Base-by-base conservation (phyloP, 345 rosid species). In the Erysimum cheiranthoides region DNA sequence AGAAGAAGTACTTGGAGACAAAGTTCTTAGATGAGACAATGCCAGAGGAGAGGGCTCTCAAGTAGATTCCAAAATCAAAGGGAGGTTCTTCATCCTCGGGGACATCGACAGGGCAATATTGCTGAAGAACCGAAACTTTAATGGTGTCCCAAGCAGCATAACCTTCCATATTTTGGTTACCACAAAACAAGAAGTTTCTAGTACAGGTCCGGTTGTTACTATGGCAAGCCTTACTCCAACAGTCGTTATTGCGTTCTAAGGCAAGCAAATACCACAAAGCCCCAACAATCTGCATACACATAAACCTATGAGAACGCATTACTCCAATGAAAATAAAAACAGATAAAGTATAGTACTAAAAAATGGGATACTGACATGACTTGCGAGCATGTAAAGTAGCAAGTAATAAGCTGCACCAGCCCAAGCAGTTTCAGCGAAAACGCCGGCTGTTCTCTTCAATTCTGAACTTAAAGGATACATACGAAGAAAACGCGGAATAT, bases 371-470 rank as follows among this genome's bases (percentile, higher is more conserved):
- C 96, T 92, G 69, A 92, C 99, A 85, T 95, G 99, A 85, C 99
- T 95, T 30, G 96, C 96, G 60, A 95, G 98, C 97, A 95, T 90
- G 87, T 92, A 95, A 34, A 92, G 71, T 8, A 95, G 88, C 82
- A 95, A 77, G 84, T 95, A 92, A 73, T 82, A 92, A 35, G 90
- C 99, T 81, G 99, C 99, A 80, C 99, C 99, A 5, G 98, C 97
- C 99, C 98, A 92, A 11, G 96, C 96, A 46, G 97, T 90, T 84
- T 95, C 96, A 50, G 97, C 97, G 66, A 95, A 89, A 36, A 95
- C 97, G 6, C 99, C 98, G 0, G 97, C 83, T 27, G 99, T 92
- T 78, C 99, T 90, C 81, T 90, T 95, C 68, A 95, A 63, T 76
- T 95, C 99, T 59, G 97, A 85, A 63, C 89, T 87, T 40, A 95